A percentile compares a stretch with the other conserved stretches of the same genome.
These are phyloP conservation scores for Cucurbitaria berberidis DNA, from an alignment of 2,329 filamentous ascomycete genomes.

Conservation along the genomic window DNA sequence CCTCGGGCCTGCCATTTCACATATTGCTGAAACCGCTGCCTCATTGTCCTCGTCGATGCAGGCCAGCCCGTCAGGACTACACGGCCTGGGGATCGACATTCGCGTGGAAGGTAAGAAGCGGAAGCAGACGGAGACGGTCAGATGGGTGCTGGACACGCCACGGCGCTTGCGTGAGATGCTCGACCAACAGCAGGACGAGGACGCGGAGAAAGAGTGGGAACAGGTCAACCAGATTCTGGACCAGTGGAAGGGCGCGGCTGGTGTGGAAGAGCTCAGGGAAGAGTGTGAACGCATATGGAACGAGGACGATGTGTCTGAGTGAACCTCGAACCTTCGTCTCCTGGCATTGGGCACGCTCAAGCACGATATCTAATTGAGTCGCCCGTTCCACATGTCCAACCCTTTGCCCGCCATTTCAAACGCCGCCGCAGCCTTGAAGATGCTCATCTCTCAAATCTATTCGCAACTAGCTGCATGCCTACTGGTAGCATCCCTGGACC, in stretches of 20 bases:
- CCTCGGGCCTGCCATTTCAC: slow-evolving; percentile 73
- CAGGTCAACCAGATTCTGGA: slow-evolving; percentile 49
- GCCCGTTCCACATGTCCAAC: slow-evolving; percentile 29
- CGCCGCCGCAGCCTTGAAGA: slow-evolving; percentile 44
- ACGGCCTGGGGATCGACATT: slow-evolving; percentile 35
- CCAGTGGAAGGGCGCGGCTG: slow-evolving; percentile 53
- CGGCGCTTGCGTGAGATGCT: slow-evolving; percentile 65
- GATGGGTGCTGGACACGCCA: slow-evolving; percentile 67
- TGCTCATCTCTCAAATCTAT: slow-evolving; percentile 43
- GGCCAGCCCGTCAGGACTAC: slow-evolving; percentile 26
- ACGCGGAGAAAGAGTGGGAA: slow-evolving; percentile 62
- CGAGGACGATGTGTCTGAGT: slow-evolving; percentile 36
- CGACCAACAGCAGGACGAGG: slow-evolving; percentile 64
- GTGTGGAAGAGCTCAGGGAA: slow-evolving; percentile 49
- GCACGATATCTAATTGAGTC: slow-evolving; percentile 7
- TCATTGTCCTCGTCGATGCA: slow-evolving; percentile 50
- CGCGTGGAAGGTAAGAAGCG: slow-evolving; percentile 36
- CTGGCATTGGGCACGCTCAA: background rate
- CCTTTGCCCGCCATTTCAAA: slow-evolving; percentile 44
- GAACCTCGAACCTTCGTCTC: slow-evolving; percentile 3
- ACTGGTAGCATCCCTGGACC: slow-evolving; percentile 39
- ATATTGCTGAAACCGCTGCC: slow-evolving; percentile 70
- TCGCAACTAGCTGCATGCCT: slow-evolving; percentile 47
- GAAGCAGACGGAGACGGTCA: slow-evolving; percentile 63
- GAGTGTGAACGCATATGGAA: slow-evolving; percentile 46